phyloP scores from a whole-genome alignment of 306 rosid species.

The Carpinus fangiana region DNA sequence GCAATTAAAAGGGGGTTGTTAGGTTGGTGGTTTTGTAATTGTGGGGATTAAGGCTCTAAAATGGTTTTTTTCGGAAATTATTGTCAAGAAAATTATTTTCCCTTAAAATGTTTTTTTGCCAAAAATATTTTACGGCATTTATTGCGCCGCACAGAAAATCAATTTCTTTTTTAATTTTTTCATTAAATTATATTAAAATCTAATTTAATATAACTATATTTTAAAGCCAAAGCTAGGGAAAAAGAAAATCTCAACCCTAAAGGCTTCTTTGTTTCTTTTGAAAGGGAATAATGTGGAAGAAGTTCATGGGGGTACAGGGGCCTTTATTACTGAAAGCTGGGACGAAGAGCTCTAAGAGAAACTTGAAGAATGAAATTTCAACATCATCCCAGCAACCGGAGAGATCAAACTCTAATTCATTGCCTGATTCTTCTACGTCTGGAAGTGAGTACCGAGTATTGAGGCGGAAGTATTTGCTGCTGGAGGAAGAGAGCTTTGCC shows the following conservation, averaged over 20 bases:
- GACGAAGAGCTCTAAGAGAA: slow-evolving; percentile 61
- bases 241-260: slow-evolving; percentile 52
- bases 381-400: slow-evolving; percentile 61
- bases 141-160: too few relatives aligned
- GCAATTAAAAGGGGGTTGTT: too few relatives aligned
- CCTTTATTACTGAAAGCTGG: slow-evolving; percentile 44
- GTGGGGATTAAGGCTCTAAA: too few relatives aligned
- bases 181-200: too few relatives aligned
- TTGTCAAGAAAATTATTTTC: too few relatives aligned
- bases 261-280: slow-evolving; percentile 41
- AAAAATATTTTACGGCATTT: too few relatives aligned
- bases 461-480: slow-evolving; percentile 69
- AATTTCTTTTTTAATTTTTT: too few relatives aligned
- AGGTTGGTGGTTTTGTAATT: too few relatives aligned
- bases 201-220: too few relatives aligned
- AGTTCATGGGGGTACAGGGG: slow-evolving; percentile 32
- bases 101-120: too few relatives aligned
- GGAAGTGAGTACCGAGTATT: slow-evolving; percentile 74
- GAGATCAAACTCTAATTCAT: slow-evolving; percentile 78
- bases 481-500: slow-evolving; percentile 81
- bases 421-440: slow-evolving; percentile 74
- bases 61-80: too few relatives aligned
- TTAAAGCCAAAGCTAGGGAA: slow-evolving; percentile 53
- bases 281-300: slow-evolving; percentile 46
- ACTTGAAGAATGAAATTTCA: slow-evolving; percentile 49